These are phyloP conservation scores for Ophiobolus disseminans DNA, from an alignment of 2,329 filamentous ascomycete species.

Conservation along the genomic window DNA sequence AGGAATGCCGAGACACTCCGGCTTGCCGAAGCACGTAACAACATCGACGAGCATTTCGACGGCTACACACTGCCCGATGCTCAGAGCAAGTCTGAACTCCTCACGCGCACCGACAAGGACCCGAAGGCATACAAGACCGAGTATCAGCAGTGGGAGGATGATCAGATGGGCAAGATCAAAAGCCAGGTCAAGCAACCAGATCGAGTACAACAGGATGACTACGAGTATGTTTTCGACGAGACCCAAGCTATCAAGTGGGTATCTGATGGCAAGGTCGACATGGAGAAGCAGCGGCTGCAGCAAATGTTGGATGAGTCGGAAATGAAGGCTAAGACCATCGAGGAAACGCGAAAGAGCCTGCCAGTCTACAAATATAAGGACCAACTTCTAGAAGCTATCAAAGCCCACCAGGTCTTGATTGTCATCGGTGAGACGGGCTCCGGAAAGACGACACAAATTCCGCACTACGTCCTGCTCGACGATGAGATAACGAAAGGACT, in stretches of 20 bases:
- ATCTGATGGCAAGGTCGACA: constrained; percentile 79
- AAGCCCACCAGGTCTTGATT: constrained; percentile 84
- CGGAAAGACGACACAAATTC: constrained; percentile 94
- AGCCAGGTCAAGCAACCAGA: constrained; percentile 64
- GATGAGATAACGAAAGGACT: no score
- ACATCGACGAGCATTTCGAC: constrained; percentile 89
- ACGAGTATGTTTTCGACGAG: constrained; percentile 92
- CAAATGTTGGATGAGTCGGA: constrained; percentile 88
- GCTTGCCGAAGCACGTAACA: constrained; percentile 81
- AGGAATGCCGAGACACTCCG: constrained; percentile 81
- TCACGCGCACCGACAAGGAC: constrained; percentile 89
- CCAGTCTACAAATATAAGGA: constrained; percentile 90
- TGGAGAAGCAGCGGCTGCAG: constrained; percentile 79
- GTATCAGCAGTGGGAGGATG: constrained; percentile 93
- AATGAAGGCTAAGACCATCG: constrained; percentile 84
- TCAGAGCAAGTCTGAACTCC: constrained; percentile 87
- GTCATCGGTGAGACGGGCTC: constrained; percentile 94
- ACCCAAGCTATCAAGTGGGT: constrained; percentile 84
- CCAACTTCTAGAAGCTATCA: constrained; percentile 84
- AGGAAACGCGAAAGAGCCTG: constrained; percentile 87
- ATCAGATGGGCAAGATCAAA: constrained; percentile 83
- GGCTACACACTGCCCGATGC: constrained; percentile 87
- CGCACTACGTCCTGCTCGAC: constrained; percentile 92
- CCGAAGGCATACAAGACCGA: constrained; percentile 87
- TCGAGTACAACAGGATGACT: constrained; percentile 79